Base-by-base conservation (phyloP, 192 early-diverging fungal species). In the Physocladia obscura region DNA sequence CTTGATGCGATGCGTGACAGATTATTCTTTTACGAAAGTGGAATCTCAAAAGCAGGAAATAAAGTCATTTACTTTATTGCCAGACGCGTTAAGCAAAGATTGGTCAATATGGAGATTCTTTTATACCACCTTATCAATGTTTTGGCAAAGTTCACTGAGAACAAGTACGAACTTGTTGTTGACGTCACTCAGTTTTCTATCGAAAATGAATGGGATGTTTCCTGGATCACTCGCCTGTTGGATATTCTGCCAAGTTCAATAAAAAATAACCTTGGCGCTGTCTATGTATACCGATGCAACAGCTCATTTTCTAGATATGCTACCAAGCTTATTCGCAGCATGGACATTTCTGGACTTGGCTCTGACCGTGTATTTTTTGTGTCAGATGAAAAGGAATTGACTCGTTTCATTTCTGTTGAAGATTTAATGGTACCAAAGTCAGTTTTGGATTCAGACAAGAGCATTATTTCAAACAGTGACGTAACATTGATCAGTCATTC, bases 61-160 rank as follows among this genome's bases (percentile, higher is more conserved):
- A 91, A 90, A 0, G 91, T 96, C 1, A 81, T 94, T 52, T 96
- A 95, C 77, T 89, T 89, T 74, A 90, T 96, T 62, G 87, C 89
- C 31, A 84, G 92, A 34, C 84, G 91, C 22, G 64, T 96, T 48
- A 81, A 84, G 54, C 73, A 85, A 61, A 89, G 94, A 36, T 84
- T 82, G 39, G 82, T 92, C 47, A 93, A 96, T 76, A 91, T 95
- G 76, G 93, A 96, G 31, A 70, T 92, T 4, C 74, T 94, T 31
- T 82, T 94, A 71, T 88, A 93, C 70, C 91, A 50, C 86, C 85
- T 86, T 13, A 29, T 67, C 58, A 71, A 83, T 15, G 70, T 94
- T 50, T 89, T 92, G 78, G 82, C 90, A 27, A 74, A 85, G 31
- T 80, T 88, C 4, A 60, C 39, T 1, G 82, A 80, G 39, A 91